phyloP scores from a whole-genome alignment of 345 rosid species.

The Lumnitzera racemosa region DNA sequence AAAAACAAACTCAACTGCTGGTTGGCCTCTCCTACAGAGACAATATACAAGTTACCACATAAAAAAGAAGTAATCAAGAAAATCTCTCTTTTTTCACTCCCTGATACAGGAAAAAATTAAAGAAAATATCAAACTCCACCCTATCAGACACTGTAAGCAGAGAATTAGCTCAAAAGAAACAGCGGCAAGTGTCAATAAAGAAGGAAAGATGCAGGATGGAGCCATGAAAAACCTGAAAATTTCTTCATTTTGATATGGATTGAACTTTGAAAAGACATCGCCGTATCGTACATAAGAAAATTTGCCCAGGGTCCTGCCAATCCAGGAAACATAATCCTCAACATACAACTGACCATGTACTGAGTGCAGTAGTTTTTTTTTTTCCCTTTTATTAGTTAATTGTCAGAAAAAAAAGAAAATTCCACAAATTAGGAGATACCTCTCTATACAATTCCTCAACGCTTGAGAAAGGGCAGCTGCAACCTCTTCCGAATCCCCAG shows the following conservation, averaged over 20 bases:
- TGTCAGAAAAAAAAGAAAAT: no score
- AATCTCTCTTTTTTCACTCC: no score
- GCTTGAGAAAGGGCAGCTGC: conserved; percentile 91
- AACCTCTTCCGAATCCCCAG: conserved; percentile 98
- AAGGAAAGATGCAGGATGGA: conserved; percentile 2
- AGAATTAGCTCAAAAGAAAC: neutral
- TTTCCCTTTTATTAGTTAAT: no score
- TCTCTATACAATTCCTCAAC: conserved; percentile 81
- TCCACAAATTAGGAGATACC: conserved; percentile 29
- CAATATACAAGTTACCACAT: neutral
- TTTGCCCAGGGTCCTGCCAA: conserved; percentile 58
- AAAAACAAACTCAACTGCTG: conserved; percentile 81
- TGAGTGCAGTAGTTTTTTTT: neutral
- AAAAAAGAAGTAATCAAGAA: neutral
- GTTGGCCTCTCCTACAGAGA: conserved; percentile 75
- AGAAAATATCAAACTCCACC: neutral
- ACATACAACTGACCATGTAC: neutral
- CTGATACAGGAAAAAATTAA: neutral
- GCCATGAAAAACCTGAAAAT: conserved; percentile 49
- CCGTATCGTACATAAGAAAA: conserved; percentile 92
- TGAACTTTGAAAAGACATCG: conserved; percentile 81
- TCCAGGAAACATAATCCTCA: conserved; percentile 15
- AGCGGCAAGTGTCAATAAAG: neutral
- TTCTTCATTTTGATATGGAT: conserved; percentile 67
- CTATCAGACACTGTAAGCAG: no score